Evolutionary conservation across 139 green algal genomes (phyloP).

Genomic region (Coelastrella sp.): DNA sequence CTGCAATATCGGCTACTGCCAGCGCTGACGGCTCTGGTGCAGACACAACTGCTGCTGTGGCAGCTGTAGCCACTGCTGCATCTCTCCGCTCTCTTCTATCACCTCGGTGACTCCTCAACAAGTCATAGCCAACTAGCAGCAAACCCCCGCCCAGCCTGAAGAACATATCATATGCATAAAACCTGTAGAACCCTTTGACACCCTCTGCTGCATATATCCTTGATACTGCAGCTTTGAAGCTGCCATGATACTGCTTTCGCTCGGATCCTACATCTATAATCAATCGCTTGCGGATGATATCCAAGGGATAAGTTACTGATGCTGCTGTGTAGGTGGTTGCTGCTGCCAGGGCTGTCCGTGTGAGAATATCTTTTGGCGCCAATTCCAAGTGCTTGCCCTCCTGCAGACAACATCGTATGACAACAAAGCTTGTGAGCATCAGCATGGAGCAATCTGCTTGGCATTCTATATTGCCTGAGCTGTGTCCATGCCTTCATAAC

Average conservation of each 20-base stretch:
- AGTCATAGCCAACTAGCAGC: conserved; percentile 64
- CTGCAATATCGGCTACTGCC: background rate
- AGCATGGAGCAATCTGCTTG: background rate
- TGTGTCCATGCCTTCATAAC: too few relatives aligned
- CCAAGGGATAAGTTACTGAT: conserved; percentile 57
- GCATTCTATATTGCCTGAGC: background rate
- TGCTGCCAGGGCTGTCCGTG: conserved; percentile 28
- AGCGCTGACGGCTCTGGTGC: background rate
- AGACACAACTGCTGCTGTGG: background rate
- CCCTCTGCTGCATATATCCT: conserved; percentile 55
- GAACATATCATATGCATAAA: conserved; percentile 64
- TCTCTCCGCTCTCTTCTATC: background rate
- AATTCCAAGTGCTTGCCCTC: conserved; percentile 12
- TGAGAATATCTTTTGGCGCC: background rate
- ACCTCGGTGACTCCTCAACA: conserved; percentile 29
- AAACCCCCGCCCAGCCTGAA: conserved; percentile 54
- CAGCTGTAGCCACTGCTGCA: background rate
- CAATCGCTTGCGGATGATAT: conserved; percentile 59
- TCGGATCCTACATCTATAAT: conserved; percentile 53
- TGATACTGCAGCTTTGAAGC: conserved; percentile 38
- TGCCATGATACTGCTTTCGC: conserved; percentile 35
- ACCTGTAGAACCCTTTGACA: conserved; percentile 59
- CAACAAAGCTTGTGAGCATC: too few relatives aligned
- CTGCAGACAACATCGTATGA: background rate
- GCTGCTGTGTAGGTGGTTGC: conserved; percentile 44